Conservation (phyloP, 148 eudicot genomes). For the Talinum fruticosum region DNA sequence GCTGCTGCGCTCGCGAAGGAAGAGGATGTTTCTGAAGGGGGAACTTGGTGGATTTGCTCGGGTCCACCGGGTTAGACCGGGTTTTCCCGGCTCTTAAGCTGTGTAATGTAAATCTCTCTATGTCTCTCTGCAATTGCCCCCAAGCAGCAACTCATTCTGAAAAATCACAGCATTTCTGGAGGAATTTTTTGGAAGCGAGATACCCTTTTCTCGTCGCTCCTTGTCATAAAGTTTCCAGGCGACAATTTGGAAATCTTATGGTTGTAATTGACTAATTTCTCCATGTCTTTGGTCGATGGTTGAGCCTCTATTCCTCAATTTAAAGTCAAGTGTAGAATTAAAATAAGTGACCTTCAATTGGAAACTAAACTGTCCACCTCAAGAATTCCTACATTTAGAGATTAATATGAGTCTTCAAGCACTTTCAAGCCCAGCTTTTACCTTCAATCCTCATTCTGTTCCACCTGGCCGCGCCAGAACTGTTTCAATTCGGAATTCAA, state of each 20-base stretch:
- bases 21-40: no score
- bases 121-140: no score
- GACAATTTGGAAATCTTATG: not conserved
- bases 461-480: not conserved
- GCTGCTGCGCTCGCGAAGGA: no score
- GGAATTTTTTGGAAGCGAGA: no score
- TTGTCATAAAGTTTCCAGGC: no score
- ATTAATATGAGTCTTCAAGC: constrained; percentile 15
- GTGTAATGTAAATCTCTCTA: no score
- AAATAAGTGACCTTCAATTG: not conserved
- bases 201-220: no score
- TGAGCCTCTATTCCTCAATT: not conserved
- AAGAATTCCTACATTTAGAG: not conserved
- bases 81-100: no score
- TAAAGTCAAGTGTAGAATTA: not conserved
- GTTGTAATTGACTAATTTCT: not conserved
- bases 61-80: no score
- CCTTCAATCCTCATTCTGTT: constrained; percentile 1
- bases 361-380: not conserved
- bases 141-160: no score
- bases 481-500: not conserved
- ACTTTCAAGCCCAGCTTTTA: constrained; percentile 15
- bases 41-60: no score
- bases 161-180: no score
- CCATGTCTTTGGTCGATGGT: not conserved